Evolutionary conservation across 1,139 yeast genomes (phyloP), one percentile per base, ranked within the genome.

Genomic region (Scheffersomyces titani): DNA sequence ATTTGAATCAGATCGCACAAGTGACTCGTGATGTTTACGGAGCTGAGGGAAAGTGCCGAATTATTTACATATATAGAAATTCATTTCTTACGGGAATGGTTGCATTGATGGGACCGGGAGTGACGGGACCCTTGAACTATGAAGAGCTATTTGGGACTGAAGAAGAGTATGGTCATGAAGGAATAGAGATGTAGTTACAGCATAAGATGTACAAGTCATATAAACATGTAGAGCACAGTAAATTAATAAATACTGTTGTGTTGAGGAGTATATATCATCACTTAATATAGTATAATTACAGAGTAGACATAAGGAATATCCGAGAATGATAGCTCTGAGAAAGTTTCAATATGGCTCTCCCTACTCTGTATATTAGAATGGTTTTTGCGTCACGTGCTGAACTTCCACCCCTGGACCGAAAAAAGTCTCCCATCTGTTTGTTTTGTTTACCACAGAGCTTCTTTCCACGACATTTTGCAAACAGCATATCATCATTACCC

Each of bases 101-200:
- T 22, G 89, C 84, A 44, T 78, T 86, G 53, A 86, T 88, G 85
- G 92, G 92, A 0, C 74, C 73, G 72, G 78, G 9, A 63, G 56
- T 65, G n/a, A 61, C 66, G 7, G 49, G 22, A 6, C 16, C 20
- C 11, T 22, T 46, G 20, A 22, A 46, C 22, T 46, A 46, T 22
- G 49, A 19, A 13, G 24, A 46, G 49, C 22, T 46, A 5, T 46
- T 46, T 46, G 20, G 24, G 20, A 19, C 49, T 19, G 49, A 46
- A 19, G 49, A 46, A 46, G 49, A 46, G 22, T 46, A 46, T n/a
- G n/a, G n/a, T n/a, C n/a, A n/a, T n/a, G n/a, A n/a, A n/a, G n/a
- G n/a, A n/a, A n/a, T n/a, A n/a, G n/a, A n/a, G n/a, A n/a, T n/a
- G n/a, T n/a, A n/a, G n/a, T n/a, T n/a, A n/a, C n/a, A n/a, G n/a